These are phyloP conservation scores for Kockiozyma suomiensis DNA, from an alignment of 805 yeast species.

Conservation along the genomic window DNA sequence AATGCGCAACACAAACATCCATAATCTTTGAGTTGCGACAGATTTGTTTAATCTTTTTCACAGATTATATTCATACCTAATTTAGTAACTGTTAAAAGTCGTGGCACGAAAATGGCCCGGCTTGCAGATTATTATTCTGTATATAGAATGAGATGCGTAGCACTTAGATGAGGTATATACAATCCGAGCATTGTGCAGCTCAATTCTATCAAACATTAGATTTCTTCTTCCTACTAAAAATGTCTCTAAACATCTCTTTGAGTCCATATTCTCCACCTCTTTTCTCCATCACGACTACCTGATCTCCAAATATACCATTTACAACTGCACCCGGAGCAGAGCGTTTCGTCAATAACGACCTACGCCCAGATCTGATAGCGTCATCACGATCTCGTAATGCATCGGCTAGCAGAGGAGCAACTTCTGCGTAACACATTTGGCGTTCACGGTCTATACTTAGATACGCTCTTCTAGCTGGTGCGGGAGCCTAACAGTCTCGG, in stretches of 20 bases:
- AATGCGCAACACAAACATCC: no score
- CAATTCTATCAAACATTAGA: background rate
- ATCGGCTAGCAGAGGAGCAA: conserved; percentile 21
- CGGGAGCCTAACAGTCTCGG: conserved; percentile 19
- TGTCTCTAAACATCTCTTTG: conserved; percentile 31
- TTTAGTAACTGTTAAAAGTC: no score
- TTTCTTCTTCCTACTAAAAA: conserved; percentile 18
- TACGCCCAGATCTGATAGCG: conserved; percentile 11
- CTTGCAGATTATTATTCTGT: no score
- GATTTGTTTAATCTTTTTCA: no score
- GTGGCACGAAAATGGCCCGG: no score
- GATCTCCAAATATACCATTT: conserved; percentile 22
- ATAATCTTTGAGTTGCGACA: no score
- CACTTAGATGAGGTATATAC: background rate
- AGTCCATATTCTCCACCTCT: conserved; percentile 33
- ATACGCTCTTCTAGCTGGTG: conserved; percentile 30
- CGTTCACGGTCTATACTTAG: conserved; percentile 23
- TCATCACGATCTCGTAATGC: conserved; percentile 29
- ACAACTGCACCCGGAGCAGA: conserved; percentile 5
- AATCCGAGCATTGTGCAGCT: background rate
- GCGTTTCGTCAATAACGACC: background rate
- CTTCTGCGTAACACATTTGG: conserved; percentile 28
- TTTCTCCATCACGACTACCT: conserved; percentile 31
- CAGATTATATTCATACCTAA: no score
- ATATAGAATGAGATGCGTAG: no score